Evolutionary conservation across 305 asterid species (phyloP).

Genomic region (Coffea humblotiana): DNA sequence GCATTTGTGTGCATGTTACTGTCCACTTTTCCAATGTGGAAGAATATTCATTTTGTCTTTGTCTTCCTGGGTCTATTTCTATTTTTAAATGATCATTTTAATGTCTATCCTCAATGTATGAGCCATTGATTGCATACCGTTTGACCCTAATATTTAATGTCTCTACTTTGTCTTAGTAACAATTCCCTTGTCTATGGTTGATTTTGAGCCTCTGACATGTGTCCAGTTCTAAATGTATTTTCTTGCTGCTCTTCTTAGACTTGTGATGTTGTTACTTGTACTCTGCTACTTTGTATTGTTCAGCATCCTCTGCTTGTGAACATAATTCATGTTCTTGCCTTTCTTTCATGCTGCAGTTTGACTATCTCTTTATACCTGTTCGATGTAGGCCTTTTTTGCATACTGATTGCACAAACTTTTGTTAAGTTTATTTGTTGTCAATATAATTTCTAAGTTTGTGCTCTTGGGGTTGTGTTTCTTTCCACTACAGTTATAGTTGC

Average conservation of each 20-base stretch:
- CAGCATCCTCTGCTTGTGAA: not conserved
- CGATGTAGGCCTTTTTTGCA: not conserved
- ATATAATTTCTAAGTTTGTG: not conserved
- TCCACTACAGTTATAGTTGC: not conserved
- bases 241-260: not conserved
- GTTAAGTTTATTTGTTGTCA: not conserved
- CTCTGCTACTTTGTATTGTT: not conserved
- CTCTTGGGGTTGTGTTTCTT: not conserved
- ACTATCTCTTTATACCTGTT: not conserved
- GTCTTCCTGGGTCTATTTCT: not conserved
- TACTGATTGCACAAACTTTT: not conserved
- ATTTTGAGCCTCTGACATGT: not conserved
- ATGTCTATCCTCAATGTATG: not conserved
- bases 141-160: not conserved
- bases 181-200: not conserved
- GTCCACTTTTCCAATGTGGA: not conserved
- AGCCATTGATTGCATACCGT: not conserved
- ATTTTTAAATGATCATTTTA: not conserved
- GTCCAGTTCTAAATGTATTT: not conserved
- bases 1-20: not conserved
- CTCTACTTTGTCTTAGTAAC: conserved; percentile 2
- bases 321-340: not conserved
- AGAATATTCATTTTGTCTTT: not conserved
- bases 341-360: not conserved
- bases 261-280: not conserved